Base-by-base conservation (phyloP, 1,284 basidiomycete genomes). In the Marasmius sp. region DNA sequence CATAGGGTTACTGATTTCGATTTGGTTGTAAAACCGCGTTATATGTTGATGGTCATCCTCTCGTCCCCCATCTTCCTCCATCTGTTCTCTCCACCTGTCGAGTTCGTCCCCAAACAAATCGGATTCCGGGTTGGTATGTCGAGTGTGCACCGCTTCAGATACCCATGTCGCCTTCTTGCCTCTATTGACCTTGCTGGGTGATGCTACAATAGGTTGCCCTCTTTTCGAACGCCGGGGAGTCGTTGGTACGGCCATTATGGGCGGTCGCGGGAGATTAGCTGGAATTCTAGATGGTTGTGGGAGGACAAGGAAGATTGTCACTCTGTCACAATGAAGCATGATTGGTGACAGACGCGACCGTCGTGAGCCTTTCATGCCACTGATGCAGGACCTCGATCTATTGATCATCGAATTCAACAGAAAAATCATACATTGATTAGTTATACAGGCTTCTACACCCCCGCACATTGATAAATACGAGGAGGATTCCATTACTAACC, bases 1-100 rank as follows among this genome's bases (percentile, higher is more conserved):
- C 47, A 48, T 16, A 61, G 53, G 58, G 65, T 68, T 38, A 14
- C 47, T 20, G 22, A 58, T 75, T 50, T 68, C 69, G 63, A 79
- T 81, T 34, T 67, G 71, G 20, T 72, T 66, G 64, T 79, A 83
- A 62, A 83, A 82, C 0, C 74, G 67, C 0, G 81, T 79, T 62
- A 79, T 72, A 2, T 71, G 52, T 6, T 47, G 58, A 36, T 54
- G n/a, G 27, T 73, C 69, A 37, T 64, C 68, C 27, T 74, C 72
- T 37, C 66, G 61, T 14, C 71, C 69, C 45, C 72, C 68, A 14
- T 71, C 66, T 34, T 72, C 69, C 14, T 72, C 52, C 36, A 16
- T 34, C 66, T 11, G 64, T 59, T 18, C 70, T 68, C 33, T 69
- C 64, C 49, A 67, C 36, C 70, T 71, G 2, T 74, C 72, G 37